These are phyloP conservation scores for Sanghuangporus baumii DNA, from an alignment of 1,284 basidiomycete species.

Conservation along the genomic window DNA sequence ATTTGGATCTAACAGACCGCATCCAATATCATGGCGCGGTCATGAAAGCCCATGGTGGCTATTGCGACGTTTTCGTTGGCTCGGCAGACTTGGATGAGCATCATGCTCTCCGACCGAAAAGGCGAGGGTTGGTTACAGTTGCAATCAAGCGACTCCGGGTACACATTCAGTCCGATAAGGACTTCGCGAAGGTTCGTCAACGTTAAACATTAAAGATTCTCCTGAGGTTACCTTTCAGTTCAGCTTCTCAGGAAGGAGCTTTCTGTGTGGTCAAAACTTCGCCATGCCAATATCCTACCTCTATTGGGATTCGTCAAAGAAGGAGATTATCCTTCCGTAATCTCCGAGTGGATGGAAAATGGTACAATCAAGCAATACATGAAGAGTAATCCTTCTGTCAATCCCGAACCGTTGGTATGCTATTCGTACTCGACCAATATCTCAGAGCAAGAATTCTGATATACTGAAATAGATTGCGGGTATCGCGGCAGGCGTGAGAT, in stretches of 20 bases:
- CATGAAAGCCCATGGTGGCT: slow-evolving; percentile 5
- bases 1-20: slow-evolving; percentile 1
- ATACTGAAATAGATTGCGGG: slow-evolving; percentile 5
- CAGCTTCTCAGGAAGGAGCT: slow-evolving; percentile 10
- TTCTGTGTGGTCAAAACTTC: slow-evolving; percentile 10
- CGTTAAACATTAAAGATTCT: background rate
- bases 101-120: background rate
- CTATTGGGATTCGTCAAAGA: slow-evolving; percentile 8
- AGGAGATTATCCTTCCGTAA: slow-evolving; percentile 5
- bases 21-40: background rate
- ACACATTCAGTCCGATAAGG: background rate
- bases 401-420: slow-evolving; percentile 3
- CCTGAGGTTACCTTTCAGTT: background rate
- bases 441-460: background rate
- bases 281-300: slow-evolving; percentile 8
- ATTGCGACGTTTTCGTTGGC: slow-evolving; percentile 11
- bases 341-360: slow-evolving; percentile 17
- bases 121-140: background rate
- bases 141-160: slow-evolving; percentile 14
- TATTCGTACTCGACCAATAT: background rate
- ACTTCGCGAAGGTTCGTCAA: slow-evolving; percentile 9
- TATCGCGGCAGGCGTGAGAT: slow-evolving; percentile 7
- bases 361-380: slow-evolving; percentile 6
- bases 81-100: background rate
- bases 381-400: background rate